Evolutionary conservation across 257 asterid species (phyloP), one percentile per base, ranked within the genome.

Genomic region (Capsicum pubescens): DNA sequence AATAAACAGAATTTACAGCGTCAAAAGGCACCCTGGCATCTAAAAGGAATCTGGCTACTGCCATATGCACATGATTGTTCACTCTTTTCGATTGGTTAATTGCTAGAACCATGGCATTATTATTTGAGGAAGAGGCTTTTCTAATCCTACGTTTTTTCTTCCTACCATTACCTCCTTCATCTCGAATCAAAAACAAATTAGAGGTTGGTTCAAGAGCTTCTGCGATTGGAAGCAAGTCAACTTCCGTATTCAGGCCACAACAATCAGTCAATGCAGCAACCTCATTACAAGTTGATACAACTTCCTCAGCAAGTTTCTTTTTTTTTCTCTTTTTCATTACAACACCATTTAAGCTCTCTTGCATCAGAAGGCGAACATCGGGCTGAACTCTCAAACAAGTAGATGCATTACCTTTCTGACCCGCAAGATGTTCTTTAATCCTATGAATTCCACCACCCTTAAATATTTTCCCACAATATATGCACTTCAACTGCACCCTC

Each of bases 381-480:
- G 93, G 90, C 83, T 89, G 95, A 88, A 97, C 99, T 84, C 98
- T 89, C 72, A 95, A 90, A 87, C 99, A 95, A 90, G 95, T 93
- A 70, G 98, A 92, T 3, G 98, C 99, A 87, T 97, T 97, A 64
- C 99, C 99, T 87, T 97, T 97, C 82, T 92, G 98, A 54, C 99
- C 94, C 0, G 99, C 99, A 3, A 97, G 90, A 84, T 97, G 99
- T 78, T 97, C 99, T 69, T 97, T 97, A 83, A 95, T 95, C 91
- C 98, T 90, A 89, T 97, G 99, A 87, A 97, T 97, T 74, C 99
- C 99, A 77, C 98, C 98, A 74, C 98, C 99, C 86, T 96, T 96
- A 83, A 96, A 96, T 50, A 93, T 80, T 83, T 96, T 96, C 60
- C 97, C 98, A 85, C 99, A 97, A 87, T 95, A 97, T 46, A 92